Base-by-base conservation (phyloP, 179 eudicot species). In the Dionaea muscipula region DNA sequence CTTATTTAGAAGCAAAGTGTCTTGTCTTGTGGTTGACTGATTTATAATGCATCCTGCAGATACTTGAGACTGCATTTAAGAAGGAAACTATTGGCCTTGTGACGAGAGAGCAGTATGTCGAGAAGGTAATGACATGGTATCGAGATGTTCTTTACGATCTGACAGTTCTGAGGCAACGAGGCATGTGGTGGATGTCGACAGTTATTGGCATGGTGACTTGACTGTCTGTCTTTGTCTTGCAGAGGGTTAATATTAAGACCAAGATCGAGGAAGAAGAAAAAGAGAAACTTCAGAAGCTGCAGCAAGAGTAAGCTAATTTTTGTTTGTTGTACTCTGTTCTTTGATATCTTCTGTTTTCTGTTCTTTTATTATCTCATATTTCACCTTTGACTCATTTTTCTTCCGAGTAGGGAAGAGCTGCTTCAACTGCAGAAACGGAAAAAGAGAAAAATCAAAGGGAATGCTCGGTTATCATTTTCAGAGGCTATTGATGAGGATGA, bases 211-310 rank as follows among this genome's bases (percentile, higher is more conserved):
- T n/a, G n/a, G n/a, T n/a, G n/a, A 14, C 38, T 26, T 51, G 13
- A 19, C 38, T 15, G 13, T 2, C 51, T 18, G 8, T 21, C 26
- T 31, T 46, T 56, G 44, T 40, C 23, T 18, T 60, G 27, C 68
- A 89, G 95, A 81, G 97, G 70, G 97, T 90, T 28, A 86, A 75
- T 62, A 90, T 90, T 24, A 72, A 71, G 74, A 86, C 66, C 65
- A 90, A 90, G 63, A 54, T 86, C 51, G 97, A 90, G 75, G 97
- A 90, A 77, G 97, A 90, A 78, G 97, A 90, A 73, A 90, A 83
- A 72, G 97, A 90, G 74, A 86, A 86, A 63, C 81, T 86, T 52
- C 94, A 69, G 60, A 90, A 90, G 74, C 62, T 83, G 72, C 90
- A 71, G 63, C 84, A 86, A 75, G 95, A 90, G 97, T 90, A 67